Evolutionary conservation across 345 rosid genomes (phyloP).

Genomic region (Citrus mangshanensis): DNA sequence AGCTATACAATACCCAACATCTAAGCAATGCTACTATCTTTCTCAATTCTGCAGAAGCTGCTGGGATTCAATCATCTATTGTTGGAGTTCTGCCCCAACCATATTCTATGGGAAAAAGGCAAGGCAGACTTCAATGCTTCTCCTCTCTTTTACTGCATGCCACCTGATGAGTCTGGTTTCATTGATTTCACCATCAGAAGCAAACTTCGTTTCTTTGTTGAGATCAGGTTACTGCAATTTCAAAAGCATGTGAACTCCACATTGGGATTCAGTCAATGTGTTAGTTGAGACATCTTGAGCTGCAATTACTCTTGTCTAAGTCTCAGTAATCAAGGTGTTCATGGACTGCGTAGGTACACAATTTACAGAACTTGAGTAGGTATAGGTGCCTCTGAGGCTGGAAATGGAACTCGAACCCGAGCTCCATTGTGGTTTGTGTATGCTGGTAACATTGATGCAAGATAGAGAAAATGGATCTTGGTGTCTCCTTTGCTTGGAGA

Average conservation of each 20-base stretch:
- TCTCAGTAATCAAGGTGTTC: background rate
- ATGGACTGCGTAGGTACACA: background rate
- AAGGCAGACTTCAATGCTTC: slow-evolving; percentile 22
- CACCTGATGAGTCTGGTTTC: background rate
- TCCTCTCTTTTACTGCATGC: slow-evolving; percentile 12
- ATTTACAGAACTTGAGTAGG: background rate
- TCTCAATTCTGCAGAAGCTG: slow-evolving; percentile 53
- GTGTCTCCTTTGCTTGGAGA: background rate
- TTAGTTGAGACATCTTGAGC: background rate
- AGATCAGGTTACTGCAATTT: background rate
- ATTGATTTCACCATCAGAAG: background rate
- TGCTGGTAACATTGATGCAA: background rate
- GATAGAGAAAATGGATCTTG: background rate
- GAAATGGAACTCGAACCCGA: background rate
- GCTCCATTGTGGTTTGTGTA: background rate
- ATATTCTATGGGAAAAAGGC: slow-evolving; percentile 65
- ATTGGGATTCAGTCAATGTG: slow-evolving; percentile 4
- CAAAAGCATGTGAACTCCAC: slow-evolving; percentile 8
- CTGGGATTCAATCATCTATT: slow-evolving; percentile 60
- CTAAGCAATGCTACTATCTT: slow-evolving; percentile 4
- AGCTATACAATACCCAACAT: slow-evolving; percentile 3
- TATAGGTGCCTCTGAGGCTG: background rate
- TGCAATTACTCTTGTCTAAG: background rate
- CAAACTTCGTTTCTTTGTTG: background rate
- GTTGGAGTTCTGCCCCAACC: slow-evolving; percentile 87